Evolutionary conservation across 805 yeast genomes (phyloP).

Genomic region (Wickerhamiella azyma): DNA sequence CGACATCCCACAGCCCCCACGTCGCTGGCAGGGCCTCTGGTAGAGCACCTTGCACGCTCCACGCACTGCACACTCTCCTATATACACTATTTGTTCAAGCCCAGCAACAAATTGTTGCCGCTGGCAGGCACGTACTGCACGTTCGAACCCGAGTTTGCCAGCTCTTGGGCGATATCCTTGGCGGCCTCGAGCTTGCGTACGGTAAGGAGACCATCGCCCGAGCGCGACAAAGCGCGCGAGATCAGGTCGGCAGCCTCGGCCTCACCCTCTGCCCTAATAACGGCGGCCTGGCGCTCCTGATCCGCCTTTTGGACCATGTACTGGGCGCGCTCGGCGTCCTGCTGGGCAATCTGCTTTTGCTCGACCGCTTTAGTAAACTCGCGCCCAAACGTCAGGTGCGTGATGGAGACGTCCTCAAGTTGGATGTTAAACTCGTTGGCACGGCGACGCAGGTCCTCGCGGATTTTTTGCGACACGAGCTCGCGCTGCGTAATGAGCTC

Average conservation of each 20-base stretch:
- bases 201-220: slow-evolving; percentile 89
- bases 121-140: slow-evolving; percentile 73
- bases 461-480: slow-evolving; percentile 75
- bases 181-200: slow-evolving; percentile 95
- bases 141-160: slow-evolving; percentile 61
- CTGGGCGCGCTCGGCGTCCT: slow-evolving; percentile 95
- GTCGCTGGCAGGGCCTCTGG: no score
- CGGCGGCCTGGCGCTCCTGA: slow-evolving; percentile 89
- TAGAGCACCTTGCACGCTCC: no score
- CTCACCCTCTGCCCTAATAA: slow-evolving; percentile 97
- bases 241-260: slow-evolving; percentile 96
- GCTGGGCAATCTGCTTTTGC: slow-evolving; percentile 98
- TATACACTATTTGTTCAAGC: slow-evolving; percentile 5
- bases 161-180: slow-evolving; percentile 82
- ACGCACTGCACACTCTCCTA: no score
- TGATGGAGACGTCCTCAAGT: slow-evolving; percentile 92
- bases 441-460: slow-evolving; percentile 69
- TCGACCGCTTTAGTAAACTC: slow-evolving; percentile 98
- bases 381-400: slow-evolving; percentile 92
- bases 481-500: slow-evolving; percentile 96
- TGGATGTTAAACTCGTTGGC: slow-evolving; percentile 81
- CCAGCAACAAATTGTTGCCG: slow-evolving; percentile 11
- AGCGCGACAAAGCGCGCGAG: slow-evolving; percentile 80
- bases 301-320: slow-evolving; percentile 90
- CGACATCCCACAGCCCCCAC: no score